Percentiles rank a stretch among this genome's conserved stretches.
Conservation (phyloP, 1,284 basidiomycete species). For the Phylloporus sp. region DNA sequence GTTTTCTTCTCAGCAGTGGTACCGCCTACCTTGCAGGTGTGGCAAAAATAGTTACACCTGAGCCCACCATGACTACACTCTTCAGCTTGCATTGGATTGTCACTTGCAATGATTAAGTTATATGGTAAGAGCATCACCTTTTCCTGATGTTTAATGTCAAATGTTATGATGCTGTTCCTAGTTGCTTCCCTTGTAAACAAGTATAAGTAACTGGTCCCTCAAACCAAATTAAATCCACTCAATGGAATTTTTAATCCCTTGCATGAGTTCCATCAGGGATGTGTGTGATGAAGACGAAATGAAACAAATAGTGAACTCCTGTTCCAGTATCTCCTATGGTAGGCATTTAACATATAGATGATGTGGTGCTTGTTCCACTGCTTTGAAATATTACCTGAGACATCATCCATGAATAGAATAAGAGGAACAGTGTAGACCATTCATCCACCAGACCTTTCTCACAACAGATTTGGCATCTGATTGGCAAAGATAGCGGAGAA, state of each 20-base stretch:
- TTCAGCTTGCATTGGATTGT: slow-evolving; percentile 44
- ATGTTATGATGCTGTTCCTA: slow-evolving; percentile 13
- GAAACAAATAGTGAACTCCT: slow-evolving; percentile 37
- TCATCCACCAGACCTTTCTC: not conserved
- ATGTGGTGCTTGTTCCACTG: slow-evolving; percentile 38
- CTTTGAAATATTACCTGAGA: slow-evolving; percentile 24
- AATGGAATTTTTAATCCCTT: slow-evolving; percentile 28
- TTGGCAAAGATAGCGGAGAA: not conserved
- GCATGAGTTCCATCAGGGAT: slow-evolving; percentile 33
- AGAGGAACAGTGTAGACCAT: slow-evolving; percentile 8
- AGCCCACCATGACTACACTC: slow-evolving; percentile 37
- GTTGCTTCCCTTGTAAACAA: not conserved
- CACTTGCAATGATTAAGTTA: slow-evolving; percentile 26
- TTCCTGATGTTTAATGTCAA: slow-evolving; percentile 21
- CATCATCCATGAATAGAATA: slow-evolving; percentile 38
- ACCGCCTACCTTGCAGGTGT: slow-evolving; percentile 37
- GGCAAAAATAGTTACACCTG: slow-evolving; percentile 35
- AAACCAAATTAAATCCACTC: slow-evolving; percentile 14
- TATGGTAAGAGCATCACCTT: slow-evolving; percentile 33
- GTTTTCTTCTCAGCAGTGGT: too few relatives aligned
- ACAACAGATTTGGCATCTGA: slow-evolving; percentile 21
- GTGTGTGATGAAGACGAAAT: slow-evolving; percentile 34
- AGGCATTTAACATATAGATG: slow-evolving; percentile 31
- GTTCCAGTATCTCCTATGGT: slow-evolving; percentile 19
- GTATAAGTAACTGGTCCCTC: not conserved